Evolutionary conservation across 441 rosid genomes (phyloP).

Genomic region (Metrosideros polymorpha): DNA sequence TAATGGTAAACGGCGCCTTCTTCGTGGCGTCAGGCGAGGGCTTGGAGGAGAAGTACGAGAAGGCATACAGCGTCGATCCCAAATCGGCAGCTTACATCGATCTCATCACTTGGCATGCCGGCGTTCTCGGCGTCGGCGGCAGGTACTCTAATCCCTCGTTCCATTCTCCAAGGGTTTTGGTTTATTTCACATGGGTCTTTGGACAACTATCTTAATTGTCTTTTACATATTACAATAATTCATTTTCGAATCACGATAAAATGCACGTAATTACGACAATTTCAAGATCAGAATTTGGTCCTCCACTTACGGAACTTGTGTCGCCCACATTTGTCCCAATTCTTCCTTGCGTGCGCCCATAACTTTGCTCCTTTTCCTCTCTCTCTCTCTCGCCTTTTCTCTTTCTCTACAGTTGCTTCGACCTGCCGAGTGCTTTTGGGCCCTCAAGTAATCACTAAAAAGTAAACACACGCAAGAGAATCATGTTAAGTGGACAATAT

Average conservation of each 20-base stretch:
- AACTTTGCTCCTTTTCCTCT: neutral
- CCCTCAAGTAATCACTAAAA: neutral
- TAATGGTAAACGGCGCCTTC: slow-evolving; percentile 85
- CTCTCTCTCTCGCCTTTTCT: neutral
- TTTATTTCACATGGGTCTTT: neutral
- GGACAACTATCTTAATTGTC: neutral
- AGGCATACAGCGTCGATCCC: slow-evolving; percentile 85
- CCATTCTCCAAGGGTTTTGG: neutral
- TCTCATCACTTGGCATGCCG: slow-evolving; percentile 63
- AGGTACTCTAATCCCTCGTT: slow-evolving; percentile 26
- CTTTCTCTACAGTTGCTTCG: neutral
- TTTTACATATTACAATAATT: neutral
- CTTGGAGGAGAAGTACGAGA: slow-evolving; percentile 65
- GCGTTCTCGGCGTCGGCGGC: slow-evolving; percentile 92
- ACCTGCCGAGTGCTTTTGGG: neutral
- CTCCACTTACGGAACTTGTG: neutral
- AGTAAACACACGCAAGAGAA: neutral
- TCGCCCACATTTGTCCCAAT: neutral
- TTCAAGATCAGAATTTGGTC: neutral
- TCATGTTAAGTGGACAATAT: neutral
- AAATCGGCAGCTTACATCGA: slow-evolving; percentile 63
- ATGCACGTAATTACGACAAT: neutral
- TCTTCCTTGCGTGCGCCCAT: neutral
- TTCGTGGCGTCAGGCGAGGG: slow-evolving; percentile 75
- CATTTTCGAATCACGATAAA: neutral